Base-by-base conservation (phyloP, 805 yeast genomes). In the Nematodospora valgi region DNA sequence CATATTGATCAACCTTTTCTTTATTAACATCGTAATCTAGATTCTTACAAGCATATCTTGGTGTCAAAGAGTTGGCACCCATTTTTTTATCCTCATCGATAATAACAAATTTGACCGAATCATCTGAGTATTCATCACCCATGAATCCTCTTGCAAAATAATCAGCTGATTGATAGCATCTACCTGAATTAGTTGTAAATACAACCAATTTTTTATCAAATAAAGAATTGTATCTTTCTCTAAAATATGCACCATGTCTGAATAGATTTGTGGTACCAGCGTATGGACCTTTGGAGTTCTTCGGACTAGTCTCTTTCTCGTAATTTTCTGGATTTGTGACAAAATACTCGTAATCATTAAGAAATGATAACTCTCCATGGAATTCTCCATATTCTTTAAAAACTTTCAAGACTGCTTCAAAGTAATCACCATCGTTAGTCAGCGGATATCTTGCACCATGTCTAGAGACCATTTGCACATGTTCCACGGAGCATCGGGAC, bases 371-470 rank as follows among this genome's bases (percentile, higher is more conserved):
- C 6, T 77, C 78, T 4, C 82, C 82, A 21, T 54, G 56, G 44
- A 63, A 62, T 0, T 60, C 45, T 4, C 51, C 45, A 48, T 58
- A 54, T 20, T 34, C 24, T 30, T 52, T 44, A 32, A 66, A 48
- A 38, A 58, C 57, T 9, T 41, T 26, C 44, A 46, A 41, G 18
- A 62, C 40, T 7, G 49, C 48, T 40, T 63, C 62, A 25, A 52
- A 51, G 7, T 27, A 16, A 27, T 45, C 48, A 6, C 70, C 70
- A 19, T 40, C 47, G 18, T 52, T 40, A 21, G 44, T 48, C n/a
- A 66, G 53, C 6, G 71, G 67, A 49, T 68, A 83, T 44, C 95
- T 65, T 55, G 85, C 93, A 14, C 91, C 94, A 51, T 86, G 94
- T 50, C 95, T 72, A 46, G 80, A 78, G 34, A 82, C 59, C 15